Evolutionary conservation across 2,329 filamentous ascomycete genomes (phyloP), one percentile per base, ranked within the genome.

Genomic region (Stachybotrys chlorohalonatus): DNA sequence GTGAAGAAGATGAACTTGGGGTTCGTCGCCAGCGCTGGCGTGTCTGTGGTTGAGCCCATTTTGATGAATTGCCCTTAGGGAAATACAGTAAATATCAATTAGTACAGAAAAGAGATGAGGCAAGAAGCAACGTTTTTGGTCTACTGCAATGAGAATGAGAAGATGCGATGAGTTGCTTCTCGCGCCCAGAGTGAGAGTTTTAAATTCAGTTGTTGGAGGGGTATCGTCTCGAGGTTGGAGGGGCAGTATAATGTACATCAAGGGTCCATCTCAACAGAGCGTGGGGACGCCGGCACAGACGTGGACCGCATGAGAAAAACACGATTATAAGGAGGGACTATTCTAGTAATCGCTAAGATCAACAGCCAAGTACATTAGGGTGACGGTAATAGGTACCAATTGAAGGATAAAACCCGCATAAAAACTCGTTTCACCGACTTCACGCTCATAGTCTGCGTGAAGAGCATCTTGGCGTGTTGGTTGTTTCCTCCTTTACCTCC

Each of bases 1-100:
- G 92, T 96, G 78, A 97, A 97, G 82, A 99, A 96, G 77, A 99
- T 92, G 77, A 90, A 89, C 74, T 90, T 88, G 52, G 92, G 92
- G 69, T 87, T 84, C 55, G 78, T 84, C 64, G 76, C 76, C 69
- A 86, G 73, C 49, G 83, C 83, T 54, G 82, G 82, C 31, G 82
- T 79, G 51, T 75, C 69, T 55, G 64, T 68, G 48, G 64, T 57
- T 54, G 74, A 75, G 53, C 73, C 74, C 75, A 79, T 78, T 24
- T 24, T 24, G 53, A 56, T 72, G 55, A 31, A 16, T 30, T 8
- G 9, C 8, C 7, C 11, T 3, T 13, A 6, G n/a, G 46, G 6
- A 7, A 42, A 13, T 9, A 13, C 36, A 42, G 13, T 3, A 13
- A 42, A 42, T 42, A 9, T 42, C 36, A 5, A 42, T 11, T n/a